Base-by-base conservation (phyloP, 2,329 filamentous ascomycete genomes). In the Botrytis deweyae region DNA sequence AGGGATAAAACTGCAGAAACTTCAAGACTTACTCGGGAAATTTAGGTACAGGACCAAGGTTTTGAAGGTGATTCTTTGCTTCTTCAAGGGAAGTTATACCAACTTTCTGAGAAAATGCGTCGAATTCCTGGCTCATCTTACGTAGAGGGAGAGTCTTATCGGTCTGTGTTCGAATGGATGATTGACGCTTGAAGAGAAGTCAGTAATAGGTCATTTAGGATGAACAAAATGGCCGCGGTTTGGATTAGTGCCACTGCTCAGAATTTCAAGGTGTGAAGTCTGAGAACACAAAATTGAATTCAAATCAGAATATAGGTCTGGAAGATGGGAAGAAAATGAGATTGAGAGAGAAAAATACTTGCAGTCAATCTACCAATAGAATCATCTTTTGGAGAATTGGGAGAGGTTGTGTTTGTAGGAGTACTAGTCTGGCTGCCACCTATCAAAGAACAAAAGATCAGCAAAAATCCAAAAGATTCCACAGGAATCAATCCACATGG, bases 21-120 rank as follows among this genome's bases (percentile, higher is more conserved):
- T n/a, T 14, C 16, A 22, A 29, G 22, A 71, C 69, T 46, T 65
- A 71, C 66, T 69, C 49, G 1, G 46, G 66, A 7, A 58, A 5
- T 42, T n/a, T 44, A 58, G 66, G 66, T 33, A 69, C 66, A 18
- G 64, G 64, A n/a, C 44, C 64, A 42, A 69, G 38, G 18, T 69
- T 69, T 29, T 69, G 66, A 38, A 69, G 66, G 33, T 69, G 66
- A 42, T 69, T 6, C 29, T 69, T 69, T 44, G 66, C 66, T 58
- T 69, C 66, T 29, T 58, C 66, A 3, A 69, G 38, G 8, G 66
- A 68, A 33, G 18, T 68, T 42, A 22, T 58, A 18, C 25, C 25
- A 68, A 58, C n/a, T 42, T 68, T n/a, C 18, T 58, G 66, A 68
- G 49, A 69, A 44, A 69, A 58, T 20, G 36, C 36, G 20, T 58